Evolutionary conservation across 2,329 filamentous ascomycete species (phyloP).

Genomic region (Colletotrichum lupini): DNA sequence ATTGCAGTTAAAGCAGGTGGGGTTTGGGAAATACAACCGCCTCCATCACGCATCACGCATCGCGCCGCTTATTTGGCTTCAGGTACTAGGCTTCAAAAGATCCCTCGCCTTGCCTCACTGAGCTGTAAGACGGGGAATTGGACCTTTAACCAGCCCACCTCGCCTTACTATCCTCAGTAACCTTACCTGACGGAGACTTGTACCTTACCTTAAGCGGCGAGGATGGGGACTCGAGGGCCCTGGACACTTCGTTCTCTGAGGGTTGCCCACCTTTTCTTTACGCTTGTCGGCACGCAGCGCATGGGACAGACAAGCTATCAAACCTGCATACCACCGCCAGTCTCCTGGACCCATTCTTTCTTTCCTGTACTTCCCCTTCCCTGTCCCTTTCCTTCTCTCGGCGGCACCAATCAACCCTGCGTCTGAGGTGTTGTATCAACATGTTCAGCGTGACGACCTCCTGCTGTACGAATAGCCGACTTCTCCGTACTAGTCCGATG

Average conservation of each 20-base stretch:
- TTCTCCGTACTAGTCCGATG: background rate
- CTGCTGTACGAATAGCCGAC: background rate
- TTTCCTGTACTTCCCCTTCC: background rate
- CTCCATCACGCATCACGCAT: constrained; percentile 1
- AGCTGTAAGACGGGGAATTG: background rate
- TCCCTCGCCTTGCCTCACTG: background rate
- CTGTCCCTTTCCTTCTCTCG: background rate
- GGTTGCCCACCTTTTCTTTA: background rate
- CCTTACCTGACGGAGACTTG: background rate
- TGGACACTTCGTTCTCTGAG: background rate
- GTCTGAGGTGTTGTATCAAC: no score
- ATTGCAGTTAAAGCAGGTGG: constrained; percentile 24
- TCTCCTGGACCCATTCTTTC: background rate
- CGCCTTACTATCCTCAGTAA: background rate
- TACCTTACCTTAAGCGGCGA: background rate
- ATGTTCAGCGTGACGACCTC: no score
- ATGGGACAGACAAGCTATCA: constrained; percentile 23
- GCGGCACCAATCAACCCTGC: background rate
- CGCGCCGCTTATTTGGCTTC: background rate
- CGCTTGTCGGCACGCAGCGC: constrained; percentile 9
- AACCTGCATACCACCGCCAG: constrained; percentile 15
- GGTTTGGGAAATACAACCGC: constrained; percentile 7
- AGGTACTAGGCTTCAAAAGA: background rate
- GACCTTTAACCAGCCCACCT: background rate
- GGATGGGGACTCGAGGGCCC: constrained; percentile 7